A percentile compares a stretch with the other conserved stretches of the same genome.
Conservation (phyloP, 768 basidiomycete genomes). For the Leucocoprinus leucothites region DNA sequence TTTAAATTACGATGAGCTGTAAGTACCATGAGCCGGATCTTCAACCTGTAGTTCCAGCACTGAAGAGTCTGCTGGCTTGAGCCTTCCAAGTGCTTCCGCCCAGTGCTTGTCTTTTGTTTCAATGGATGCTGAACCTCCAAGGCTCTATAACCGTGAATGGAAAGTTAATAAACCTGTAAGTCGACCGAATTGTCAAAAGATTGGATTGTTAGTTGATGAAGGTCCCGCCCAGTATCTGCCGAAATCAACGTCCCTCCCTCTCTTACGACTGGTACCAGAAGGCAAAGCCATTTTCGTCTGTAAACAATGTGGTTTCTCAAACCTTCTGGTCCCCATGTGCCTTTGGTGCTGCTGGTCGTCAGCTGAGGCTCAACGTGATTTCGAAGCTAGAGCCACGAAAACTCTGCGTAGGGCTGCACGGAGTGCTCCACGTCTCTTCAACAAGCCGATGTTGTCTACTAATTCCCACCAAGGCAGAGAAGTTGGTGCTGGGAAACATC, state of each 20-base stretch:
- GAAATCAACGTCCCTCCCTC: slow-evolving; percentile 9
- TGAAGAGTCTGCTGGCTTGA: slow-evolving; percentile 4
- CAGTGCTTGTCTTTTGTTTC: background rate
- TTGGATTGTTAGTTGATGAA: background rate
- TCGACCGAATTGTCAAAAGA: background rate
- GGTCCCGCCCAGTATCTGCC: background rate
- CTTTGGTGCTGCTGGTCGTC: slow-evolving; percentile 9
- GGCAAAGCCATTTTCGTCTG: slow-evolving; percentile 2
- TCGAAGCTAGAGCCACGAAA: slow-evolving; percentile 1
- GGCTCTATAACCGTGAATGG: slow-evolving; percentile 6
- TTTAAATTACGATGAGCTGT: background rate
- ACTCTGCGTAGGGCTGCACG: background rate
- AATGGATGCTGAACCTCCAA: slow-evolving; percentile 2
- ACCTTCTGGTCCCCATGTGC: background rate
- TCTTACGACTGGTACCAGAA: slow-evolving; percentile 1
- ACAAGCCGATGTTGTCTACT: background rate
- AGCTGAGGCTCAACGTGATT: background rate
- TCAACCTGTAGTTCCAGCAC: background rate
- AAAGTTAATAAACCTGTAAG: slow-evolving; percentile 7
- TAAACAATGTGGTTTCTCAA: slow-evolving; percentile 8
- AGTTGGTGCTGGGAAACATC: slow-evolving; percentile 1
- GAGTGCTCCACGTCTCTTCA: slow-evolving; percentile 6
- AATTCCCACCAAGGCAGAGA: background rate
- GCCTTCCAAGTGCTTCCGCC: background rate
- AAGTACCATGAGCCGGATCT: background rate